phyloP scores from a whole-genome alignment of 1,139 yeast species.

The Geotrichum cucujoidarum region DNA sequence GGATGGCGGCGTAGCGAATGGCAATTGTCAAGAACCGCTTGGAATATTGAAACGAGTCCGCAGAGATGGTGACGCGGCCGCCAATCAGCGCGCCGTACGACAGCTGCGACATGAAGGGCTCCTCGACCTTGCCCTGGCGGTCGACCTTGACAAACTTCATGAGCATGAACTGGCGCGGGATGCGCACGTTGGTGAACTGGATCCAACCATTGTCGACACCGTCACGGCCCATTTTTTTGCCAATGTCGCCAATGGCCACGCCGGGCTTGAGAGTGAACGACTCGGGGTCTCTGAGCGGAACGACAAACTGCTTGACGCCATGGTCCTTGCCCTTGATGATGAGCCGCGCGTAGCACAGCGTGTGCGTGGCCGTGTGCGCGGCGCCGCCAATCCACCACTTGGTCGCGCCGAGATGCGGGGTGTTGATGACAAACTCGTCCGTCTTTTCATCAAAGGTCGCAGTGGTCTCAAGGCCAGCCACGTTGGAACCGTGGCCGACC shows the following conservation, averaged over 20 bases:
- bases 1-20: conserved; percentile 75
- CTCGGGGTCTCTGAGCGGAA: conserved; percentile 69
- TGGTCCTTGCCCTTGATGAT: conserved; percentile 74
- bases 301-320: conserved; percentile 85
- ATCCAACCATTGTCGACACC: conserved; percentile 84
- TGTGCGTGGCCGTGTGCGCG: conserved; percentile 83
- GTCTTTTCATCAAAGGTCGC: conserved; percentile 64
- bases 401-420: conserved; percentile 86
- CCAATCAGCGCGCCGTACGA: conserved; percentile 79
- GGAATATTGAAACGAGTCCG: conserved; percentile 72
- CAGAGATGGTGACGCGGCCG: conserved; percentile 84
- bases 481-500: conserved; percentile 90
- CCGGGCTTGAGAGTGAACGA: conserved; percentile 69
- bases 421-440: conserved; percentile 66
- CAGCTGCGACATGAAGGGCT: conserved; percentile 74
- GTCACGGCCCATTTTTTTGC: conserved; percentile 85
- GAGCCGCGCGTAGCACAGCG: conserved; percentile 72
- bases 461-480: conserved; percentile 82
- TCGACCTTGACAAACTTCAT: conserved; percentile 70
- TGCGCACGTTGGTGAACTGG: conserved; percentile 71
- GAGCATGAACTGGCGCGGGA: conserved; percentile 77
- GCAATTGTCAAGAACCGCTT: conserved; percentile 77
- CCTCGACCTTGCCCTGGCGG: conserved; percentile 57
- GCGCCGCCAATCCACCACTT: conserved; percentile 99
- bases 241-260: conserved; percentile 80